phyloP scores from a whole-genome alignment of 805 yeast species.

The Hanseniaspora valbyensis region DNA sequence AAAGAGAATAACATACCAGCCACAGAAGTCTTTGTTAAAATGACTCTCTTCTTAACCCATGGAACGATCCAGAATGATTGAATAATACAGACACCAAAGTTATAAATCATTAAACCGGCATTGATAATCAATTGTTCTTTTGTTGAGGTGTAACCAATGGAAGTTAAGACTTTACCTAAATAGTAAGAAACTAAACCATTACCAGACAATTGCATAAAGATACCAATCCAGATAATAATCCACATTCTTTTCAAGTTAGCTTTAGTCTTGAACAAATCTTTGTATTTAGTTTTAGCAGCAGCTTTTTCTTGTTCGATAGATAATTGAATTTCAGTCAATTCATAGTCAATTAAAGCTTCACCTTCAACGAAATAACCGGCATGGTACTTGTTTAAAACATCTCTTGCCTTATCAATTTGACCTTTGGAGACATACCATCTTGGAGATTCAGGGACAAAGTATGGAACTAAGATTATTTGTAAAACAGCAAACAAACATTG shows the following conservation, averaged over 20 bases:
- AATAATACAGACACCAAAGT: slow-evolving; percentile 30
- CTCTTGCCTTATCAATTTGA: slow-evolving; percentile 35
- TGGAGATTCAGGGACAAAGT: slow-evolving; percentile 41
- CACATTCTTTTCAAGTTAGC: slow-evolving; percentile 36
- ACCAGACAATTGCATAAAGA: slow-evolving; percentile 39
- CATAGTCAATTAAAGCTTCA: slow-evolving; percentile 31
- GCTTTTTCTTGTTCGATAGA: slow-evolving; percentile 34
- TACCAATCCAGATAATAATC: slow-evolving; percentile 29
- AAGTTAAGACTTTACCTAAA: slow-evolving; percentile 38
- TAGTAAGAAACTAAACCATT: slow-evolving; percentile 44
- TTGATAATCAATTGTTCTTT: slow-evolving; percentile 39
- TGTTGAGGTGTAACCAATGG: slow-evolving; percentile 43
- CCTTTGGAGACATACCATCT: slow-evolving; percentile 36
- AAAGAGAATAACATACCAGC: slow-evolving; percentile 31
- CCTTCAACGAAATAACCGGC: slow-evolving; percentile 32
- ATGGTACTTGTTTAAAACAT: slow-evolving; percentile 33
- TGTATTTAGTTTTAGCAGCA: slow-evolving; percentile 28
- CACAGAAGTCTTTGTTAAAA: slow-evolving; percentile 29
- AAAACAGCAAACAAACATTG: slow-evolving; percentile 40
- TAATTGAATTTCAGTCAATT: slow-evolving; percentile 32
- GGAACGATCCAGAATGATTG: slow-evolving; percentile 28
- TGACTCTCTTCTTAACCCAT: slow-evolving; percentile 30
- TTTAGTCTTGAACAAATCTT: slow-evolving; percentile 32
- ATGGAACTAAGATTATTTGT: slow-evolving; percentile 33
- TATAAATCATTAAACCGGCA: slow-evolving; percentile 41